phyloP scores from a whole-genome alignment of 1,284 basidiomycete species.

The Phlebopus sp. region DNA sequence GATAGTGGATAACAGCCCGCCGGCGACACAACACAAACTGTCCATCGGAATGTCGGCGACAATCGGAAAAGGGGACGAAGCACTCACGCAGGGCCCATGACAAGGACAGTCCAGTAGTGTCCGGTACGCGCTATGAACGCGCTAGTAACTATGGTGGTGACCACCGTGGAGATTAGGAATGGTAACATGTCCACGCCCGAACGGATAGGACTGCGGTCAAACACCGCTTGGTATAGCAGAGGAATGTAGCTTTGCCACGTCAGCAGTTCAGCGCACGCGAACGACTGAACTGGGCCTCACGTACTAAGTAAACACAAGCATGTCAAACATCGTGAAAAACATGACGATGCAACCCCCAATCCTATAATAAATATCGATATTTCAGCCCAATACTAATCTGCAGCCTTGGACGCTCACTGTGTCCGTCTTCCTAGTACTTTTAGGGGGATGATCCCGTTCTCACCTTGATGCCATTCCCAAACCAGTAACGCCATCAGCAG shows the following conservation, averaged over 20 bases:
- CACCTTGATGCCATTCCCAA: conserved; percentile 12
- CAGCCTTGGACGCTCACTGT: conserved; percentile 2
- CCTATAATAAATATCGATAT: conserved; percentile 1
- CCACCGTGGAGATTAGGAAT: conserved; percentile 11
- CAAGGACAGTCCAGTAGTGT: conserved; percentile 14
- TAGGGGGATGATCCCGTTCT: conserved; percentile 13
- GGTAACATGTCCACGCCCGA: conserved; percentile 17
- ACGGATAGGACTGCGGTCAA: conserved; percentile 12
- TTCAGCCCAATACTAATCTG: background rate
- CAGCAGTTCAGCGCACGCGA: background rate
- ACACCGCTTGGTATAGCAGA: conserved; percentile 14
- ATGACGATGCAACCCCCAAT: conserved; percentile 10
- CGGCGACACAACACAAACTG: conserved; percentile 12
- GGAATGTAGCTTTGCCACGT: conserved; percentile 11
- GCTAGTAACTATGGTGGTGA: conserved; percentile 5
- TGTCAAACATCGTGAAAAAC: conserved; percentile 18
- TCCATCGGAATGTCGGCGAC: background rate
- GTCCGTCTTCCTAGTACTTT: conserved; percentile 11
- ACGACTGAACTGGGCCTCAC: background rate
- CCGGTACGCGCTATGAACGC: conserved; percentile 12
- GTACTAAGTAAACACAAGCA: conserved; percentile 11
- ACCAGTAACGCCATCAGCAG: conserved; percentile 7
- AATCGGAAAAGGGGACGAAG: background rate
- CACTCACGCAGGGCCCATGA: conserved; percentile 10
- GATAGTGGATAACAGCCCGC: conserved; percentile 11